Evolutionary conservation across 805 yeast species (phyloP).

Genomic region (Candida palmyrensis): DNA sequence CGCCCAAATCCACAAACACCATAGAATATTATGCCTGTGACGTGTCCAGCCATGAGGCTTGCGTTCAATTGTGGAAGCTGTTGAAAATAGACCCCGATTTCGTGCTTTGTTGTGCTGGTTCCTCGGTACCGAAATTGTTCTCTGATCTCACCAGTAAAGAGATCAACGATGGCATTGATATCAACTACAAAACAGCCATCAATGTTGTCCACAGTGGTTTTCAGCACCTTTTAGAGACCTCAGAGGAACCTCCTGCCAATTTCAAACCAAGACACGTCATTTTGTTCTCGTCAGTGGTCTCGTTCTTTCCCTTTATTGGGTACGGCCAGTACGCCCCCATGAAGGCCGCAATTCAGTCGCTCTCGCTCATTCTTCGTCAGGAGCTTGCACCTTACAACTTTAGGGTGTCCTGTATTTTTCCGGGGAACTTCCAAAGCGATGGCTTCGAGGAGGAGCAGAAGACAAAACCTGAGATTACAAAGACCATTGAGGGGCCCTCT

Average conservation of each 20-base stretch:
- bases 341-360: slow-evolving; percentile 74
- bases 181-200: slow-evolving; percentile 71
- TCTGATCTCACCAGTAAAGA: slow-evolving; percentile 57
- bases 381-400: slow-evolving; percentile 68
- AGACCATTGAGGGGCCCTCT: slow-evolving; percentile 80
- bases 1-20: slow-evolving; percentile 3
- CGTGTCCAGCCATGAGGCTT: slow-evolving; percentile 49
- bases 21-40: slow-evolving; percentile 54
- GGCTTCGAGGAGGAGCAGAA: slow-evolving; percentile 78
- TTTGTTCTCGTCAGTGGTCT: slow-evolving; percentile 67
- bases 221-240: slow-evolving; percentile 27
- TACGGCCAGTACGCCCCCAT: slow-evolving; percentile 87
- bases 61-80: slow-evolving; percentile 41
- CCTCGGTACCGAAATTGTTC: slow-evolving; percentile 74
- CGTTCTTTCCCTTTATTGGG: slow-evolving; percentile 86
- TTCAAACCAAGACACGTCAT: slow-evolving; percentile 51
- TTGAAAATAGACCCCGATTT: slow-evolving; percentile 54
- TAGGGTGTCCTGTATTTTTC: slow-evolving; percentile 68
- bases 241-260: slow-evolving; percentile 4
- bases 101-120: slow-evolving; percentile 84
- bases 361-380: slow-evolving; percentile 76
- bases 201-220: slow-evolving; percentile 64
- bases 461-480: slow-evolving; percentile 83
- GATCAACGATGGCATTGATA: slow-evolving; percentile 54
- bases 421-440: slow-evolving; percentile 88